These are phyloP conservation scores for Castanea mollissima DNA, from an alignment of 306 rosid species.

Conservation along the genomic window DNA sequence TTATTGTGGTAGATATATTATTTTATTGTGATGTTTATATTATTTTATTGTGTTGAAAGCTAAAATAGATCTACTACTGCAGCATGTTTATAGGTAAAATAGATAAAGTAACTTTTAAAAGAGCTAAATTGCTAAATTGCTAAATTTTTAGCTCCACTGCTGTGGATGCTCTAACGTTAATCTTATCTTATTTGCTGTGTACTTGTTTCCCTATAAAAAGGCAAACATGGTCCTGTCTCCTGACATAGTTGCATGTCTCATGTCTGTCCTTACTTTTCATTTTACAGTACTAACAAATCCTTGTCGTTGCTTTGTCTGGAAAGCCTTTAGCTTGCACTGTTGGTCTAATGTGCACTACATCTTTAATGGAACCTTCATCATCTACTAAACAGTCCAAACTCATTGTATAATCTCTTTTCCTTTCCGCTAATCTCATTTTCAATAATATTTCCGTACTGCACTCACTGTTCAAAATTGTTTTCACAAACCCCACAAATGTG, in stretches of 20 bases:
- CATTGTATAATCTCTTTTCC: slow-evolving; percentile 8
- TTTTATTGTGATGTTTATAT: too few species aligned
- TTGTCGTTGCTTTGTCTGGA: neutral
- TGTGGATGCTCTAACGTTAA: too few species aligned
- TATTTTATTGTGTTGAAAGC: too few species aligned
- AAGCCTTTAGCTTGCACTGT: slow-evolving; percentile 27
- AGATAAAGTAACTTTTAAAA: too few species aligned
- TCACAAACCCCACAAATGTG: slow-evolving; percentile 28
- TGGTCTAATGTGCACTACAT: slow-evolving; percentile 36
- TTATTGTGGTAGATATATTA: too few species aligned
- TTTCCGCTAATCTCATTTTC: slow-evolving; percentile 15
- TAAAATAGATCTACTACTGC: too few species aligned
- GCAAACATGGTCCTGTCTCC: too few species aligned
- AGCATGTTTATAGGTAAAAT: too few species aligned
- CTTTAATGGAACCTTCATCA: slow-evolving; percentile 44
- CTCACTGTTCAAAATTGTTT: slow-evolving; percentile 14
- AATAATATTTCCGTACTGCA: slow-evolving; percentile 3
- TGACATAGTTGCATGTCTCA: neutral
- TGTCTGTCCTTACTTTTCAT: neutral
- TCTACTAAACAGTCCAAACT: slow-evolving; percentile 34
- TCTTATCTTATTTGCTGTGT: too few species aligned
- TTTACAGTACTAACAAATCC: neutral
- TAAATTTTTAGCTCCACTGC: too few species aligned
- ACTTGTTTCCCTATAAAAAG: too few species aligned
- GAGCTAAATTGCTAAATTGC: too few species aligned